phyloP scores from a whole-genome alignment of 768 basidiomycete species.

The Kwoniella mangroviensis region DNA sequence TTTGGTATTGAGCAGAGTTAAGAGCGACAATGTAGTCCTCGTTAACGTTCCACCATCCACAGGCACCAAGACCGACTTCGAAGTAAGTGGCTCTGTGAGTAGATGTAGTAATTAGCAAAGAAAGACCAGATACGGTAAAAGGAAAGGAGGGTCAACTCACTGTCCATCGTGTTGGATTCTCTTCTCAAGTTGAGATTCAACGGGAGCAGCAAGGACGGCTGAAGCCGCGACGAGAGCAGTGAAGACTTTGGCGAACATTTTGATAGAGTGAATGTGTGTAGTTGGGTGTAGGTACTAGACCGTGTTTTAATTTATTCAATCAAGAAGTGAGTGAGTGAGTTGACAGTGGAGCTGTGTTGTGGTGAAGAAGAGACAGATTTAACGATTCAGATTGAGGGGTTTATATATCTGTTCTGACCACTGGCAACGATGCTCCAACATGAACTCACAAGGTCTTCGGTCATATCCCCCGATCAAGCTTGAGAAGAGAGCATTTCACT shows the following conservation, averaged over 20 bases:
- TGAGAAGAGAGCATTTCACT: neutral
- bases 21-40: constrained; percentile 47
- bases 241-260: constrained; percentile 47
- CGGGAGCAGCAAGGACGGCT: constrained; percentile 37
- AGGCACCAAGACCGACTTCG: constrained; percentile 42
- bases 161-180: constrained; percentile 39
- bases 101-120: neutral
- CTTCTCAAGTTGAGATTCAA: constrained; percentile 38
- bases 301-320: neutral
- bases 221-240: constrained; percentile 34
- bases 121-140: neutral
- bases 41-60: constrained; percentile 40
- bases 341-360: neutral
- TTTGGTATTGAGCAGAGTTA: constrained; percentile 41
- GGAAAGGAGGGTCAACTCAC: neutral
- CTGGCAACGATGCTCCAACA: neutral
- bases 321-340: constrained; percentile 4
- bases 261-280: constrained; percentile 18
- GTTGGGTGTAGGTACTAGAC: constrained; percentile 14
- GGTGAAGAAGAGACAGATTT: constrained; percentile 1
- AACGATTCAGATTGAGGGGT: neutral
- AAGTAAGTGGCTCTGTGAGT: constrained; percentile 42
- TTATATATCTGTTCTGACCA: constrained; percentile 19
- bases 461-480: neutral
- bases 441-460: neutral